Percentiles rank a stretch among this genome's conserved stretches.
phyloP scores from a whole-genome alignment of 352 stramenopile species.

The Phytopythium delawarense region DNA sequence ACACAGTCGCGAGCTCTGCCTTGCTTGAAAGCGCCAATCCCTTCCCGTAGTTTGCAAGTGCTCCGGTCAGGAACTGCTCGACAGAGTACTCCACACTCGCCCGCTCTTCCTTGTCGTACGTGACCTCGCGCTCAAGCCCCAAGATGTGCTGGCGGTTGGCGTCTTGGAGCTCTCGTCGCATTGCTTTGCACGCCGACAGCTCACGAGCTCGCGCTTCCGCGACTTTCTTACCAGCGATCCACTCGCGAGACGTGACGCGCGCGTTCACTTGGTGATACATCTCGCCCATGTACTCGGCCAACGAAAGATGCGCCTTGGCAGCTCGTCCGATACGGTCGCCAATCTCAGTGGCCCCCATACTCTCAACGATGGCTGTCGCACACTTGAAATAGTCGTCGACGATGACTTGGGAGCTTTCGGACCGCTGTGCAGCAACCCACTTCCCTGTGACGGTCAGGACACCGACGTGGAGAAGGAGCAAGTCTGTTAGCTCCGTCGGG shows the following conservation, averaged over 20 bases:
- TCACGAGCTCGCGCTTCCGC: slow-evolving; percentile 64
- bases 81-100: slow-evolving; percentile 83
- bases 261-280: slow-evolving; percentile 88
- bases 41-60: slow-evolving; percentile 86
- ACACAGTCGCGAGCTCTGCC: slow-evolving; percentile 88
- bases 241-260: slow-evolving; percentile 86
- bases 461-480: slow-evolving; percentile 58
- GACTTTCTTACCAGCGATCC: slow-evolving; percentile 79
- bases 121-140: slow-evolving; percentile 80
- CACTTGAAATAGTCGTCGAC: slow-evolving; percentile 90
- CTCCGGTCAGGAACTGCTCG: slow-evolving; percentile 82
- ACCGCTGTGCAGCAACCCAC: slow-evolving; percentile 92
- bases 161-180: slow-evolving; percentile 47
- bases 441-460: slow-evolving; percentile 81
- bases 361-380: slow-evolving; percentile 61
- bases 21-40: slow-evolving; percentile 47
- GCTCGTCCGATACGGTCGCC: slow-evolving; percentile 41
- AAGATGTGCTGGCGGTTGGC: slow-evolving; percentile 71
- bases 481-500: slow-evolving; percentile 9
- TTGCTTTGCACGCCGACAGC: slow-evolving; percentile 53
- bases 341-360: slow-evolving; percentile 30
- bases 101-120: slow-evolving; percentile 87
- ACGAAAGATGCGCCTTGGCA: slow-evolving; percentile 77
- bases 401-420: slow-evolving; percentile 90
- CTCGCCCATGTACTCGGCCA: slow-evolving; percentile 90